phyloP scores from a whole-genome alignment of 106 monocot species.

The Allium cepa region DNA sequence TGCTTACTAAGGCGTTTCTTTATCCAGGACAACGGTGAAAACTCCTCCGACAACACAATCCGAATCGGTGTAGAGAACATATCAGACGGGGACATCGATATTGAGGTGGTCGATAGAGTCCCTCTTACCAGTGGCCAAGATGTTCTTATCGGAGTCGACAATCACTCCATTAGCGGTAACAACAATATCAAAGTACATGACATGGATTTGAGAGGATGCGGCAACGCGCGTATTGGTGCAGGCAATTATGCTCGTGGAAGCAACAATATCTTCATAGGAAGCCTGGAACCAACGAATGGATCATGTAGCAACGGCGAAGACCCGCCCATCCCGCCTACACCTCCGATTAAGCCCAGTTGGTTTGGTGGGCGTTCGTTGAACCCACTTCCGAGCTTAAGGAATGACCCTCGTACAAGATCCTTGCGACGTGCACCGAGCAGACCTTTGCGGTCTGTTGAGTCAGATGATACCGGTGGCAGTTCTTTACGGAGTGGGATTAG shows the following conservation, averaged over 20 bases:
- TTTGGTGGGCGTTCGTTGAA: too few species aligned
- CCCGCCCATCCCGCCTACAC: neutral
- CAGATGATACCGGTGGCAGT: too few species aligned
- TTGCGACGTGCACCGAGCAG: too few species aligned
- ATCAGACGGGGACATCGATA: neutral
- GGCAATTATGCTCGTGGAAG: conserved; percentile 6
- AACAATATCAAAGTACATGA: neutral
- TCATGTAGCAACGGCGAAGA: neutral
- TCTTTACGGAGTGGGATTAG: too few species aligned
- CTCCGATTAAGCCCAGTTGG: neutral
- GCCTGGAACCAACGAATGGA: neutral
- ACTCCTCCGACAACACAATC: neutral
- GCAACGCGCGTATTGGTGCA: neutral
- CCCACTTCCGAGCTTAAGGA: too few species aligned
- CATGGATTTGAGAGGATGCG: neutral
- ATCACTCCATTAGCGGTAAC: neutral
- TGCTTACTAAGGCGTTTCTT: too few species aligned
- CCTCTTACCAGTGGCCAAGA: neutral
- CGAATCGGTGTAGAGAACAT: conserved; percentile 1
- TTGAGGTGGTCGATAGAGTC: neutral
- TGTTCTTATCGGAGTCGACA: conserved; percentile 2
- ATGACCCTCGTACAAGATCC: too few species aligned
- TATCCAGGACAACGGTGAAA: too few species aligned
- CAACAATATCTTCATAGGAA: neutral
- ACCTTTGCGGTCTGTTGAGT: too few species aligned